Evolutionary conservation across 768 basidiomycete species (phyloP).

Genomic region (Boletus eberwhitei): DNA sequence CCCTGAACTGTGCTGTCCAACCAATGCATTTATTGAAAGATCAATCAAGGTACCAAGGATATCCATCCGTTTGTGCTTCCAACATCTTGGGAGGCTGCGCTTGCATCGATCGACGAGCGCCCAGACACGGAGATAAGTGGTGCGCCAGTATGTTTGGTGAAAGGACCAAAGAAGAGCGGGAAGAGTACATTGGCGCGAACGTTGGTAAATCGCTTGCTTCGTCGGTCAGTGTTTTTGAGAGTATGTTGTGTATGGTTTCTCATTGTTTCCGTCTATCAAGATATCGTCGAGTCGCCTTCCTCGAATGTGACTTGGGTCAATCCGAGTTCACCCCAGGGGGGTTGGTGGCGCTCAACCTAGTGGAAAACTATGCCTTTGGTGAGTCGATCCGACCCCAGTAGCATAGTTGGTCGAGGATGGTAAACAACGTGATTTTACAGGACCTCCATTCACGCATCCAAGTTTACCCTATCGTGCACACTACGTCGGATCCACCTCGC

Average conservation of each 20-base stretch:
- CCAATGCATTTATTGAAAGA: conserved; percentile 20
- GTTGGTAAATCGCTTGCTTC: conserved; percentile 65
- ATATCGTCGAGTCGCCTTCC: conserved; percentile 78
- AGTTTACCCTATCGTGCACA: conserved; percentile 70
- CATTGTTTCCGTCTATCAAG: conserved; percentile 32
- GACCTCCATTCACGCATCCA: conserved; percentile 87
- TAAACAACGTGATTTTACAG: conserved; percentile 35
- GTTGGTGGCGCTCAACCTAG: conserved; percentile 72
- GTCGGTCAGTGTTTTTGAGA: conserved; percentile 38
- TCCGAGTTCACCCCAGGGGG: conserved; percentile 90
- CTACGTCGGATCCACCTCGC: conserved; percentile 77
- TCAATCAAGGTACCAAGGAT: conserved; percentile 27
- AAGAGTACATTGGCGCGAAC: conserved; percentile 87
- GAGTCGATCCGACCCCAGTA: not conserved
- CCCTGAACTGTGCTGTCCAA: conserved; percentile 3
- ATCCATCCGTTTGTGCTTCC: conserved; percentile 35
- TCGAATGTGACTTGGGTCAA: conserved; percentile 93
- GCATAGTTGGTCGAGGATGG: not conserved
- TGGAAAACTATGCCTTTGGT: conserved; percentile 75
- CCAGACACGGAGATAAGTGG: conserved; percentile 12
- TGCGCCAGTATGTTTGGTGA: conserved; percentile 57
- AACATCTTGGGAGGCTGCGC: conserved; percentile 34
- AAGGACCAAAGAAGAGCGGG: conserved; percentile 82
- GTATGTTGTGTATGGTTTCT: not conserved
- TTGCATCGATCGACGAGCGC: conserved; percentile 12